Conservation (phyloP, 2,329 filamentous ascomycete species). For the Geoglossum cookeanum region DNA sequence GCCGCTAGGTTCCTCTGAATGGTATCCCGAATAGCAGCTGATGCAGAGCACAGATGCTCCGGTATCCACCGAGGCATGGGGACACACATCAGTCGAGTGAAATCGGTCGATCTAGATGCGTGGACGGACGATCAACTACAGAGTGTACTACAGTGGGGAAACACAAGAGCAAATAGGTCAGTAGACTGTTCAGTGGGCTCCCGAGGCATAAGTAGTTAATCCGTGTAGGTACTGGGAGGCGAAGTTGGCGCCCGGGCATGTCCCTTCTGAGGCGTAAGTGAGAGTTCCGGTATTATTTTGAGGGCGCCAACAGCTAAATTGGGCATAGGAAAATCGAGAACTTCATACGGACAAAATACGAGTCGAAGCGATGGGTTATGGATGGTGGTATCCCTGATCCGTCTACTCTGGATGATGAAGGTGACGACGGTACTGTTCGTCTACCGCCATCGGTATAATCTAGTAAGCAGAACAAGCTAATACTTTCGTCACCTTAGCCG, state of each 20-base stretch:
- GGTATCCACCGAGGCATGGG: constrained; percentile 98
- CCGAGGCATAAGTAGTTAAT: constrained; percentile 13
- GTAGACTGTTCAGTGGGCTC: constrained; percentile 8
- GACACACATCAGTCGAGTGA: constrained; percentile 94
- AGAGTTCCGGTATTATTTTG: neutral
- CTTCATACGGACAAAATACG: constrained; percentile 98
- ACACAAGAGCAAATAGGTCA: constrained; percentile 83
- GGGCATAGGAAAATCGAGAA: constrained; percentile 74
- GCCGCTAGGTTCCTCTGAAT: neutral
- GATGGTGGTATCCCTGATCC: constrained; percentile 89
- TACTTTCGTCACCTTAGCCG: constrained; percentile 24
- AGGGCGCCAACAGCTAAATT: constrained; percentile 4
- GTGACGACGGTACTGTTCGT: constrained; percentile 68
- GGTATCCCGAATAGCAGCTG: neutral
- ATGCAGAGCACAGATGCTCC: constrained; percentile 41
- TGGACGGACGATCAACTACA: constrained; percentile 98
- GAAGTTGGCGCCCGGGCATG: constrained; percentile 76
- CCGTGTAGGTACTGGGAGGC: constrained; percentile 63
- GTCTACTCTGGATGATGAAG: constrained; percentile 62
- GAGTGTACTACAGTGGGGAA: constrained; percentile 89
- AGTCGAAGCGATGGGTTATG: constrained; percentile 99
- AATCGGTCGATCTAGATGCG: constrained; percentile 91
- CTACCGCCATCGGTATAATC: constrained; percentile 17
- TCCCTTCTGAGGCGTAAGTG: constrained; percentile 64
- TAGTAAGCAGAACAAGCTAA: neutral